Evolutionary conservation across 2,329 filamentous ascomycete genomes (phyloP).

Genomic region (Penicillium crustosum): DNA sequence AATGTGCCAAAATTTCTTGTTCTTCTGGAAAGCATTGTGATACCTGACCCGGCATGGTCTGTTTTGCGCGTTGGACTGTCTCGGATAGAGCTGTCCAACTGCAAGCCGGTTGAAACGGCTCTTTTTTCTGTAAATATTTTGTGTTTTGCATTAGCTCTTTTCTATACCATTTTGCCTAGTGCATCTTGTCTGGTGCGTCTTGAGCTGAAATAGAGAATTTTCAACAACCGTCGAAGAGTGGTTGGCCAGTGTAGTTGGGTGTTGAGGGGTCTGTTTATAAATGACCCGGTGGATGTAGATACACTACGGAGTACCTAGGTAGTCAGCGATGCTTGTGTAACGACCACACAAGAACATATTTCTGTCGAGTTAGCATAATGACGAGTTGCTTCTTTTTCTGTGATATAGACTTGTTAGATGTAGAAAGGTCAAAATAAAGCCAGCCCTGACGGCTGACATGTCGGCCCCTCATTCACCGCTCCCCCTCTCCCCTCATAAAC

Average conservation of each 20-base stretch:
- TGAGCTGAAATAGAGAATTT: constrained; percentile 5
- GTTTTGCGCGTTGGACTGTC: constrained; percentile 9
- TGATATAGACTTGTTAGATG: neutral
- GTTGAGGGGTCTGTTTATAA: neutral
- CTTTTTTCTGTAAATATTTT: constrained; percentile 22
- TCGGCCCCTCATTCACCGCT: constrained; percentile 29
- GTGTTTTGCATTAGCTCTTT: constrained; percentile 13
- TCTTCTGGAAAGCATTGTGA: constrained; percentile 25
- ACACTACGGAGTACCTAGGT: no score
- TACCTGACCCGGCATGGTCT: constrained; percentile 26
- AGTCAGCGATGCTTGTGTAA: neutral
- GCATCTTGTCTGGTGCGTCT: constrained; percentile 6
- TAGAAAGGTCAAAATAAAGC: neutral
- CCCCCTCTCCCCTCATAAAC: constrained; percentile 25
- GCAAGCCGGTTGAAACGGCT: constrained; percentile 12
- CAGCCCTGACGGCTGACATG: constrained; percentile 11
- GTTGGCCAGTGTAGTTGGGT: neutral
- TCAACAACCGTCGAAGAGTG: neutral
- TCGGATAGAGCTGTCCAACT: constrained; percentile 8
- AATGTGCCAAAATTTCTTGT: constrained; percentile 11
- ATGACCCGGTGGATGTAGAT: neutral
- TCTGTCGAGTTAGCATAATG: no score
- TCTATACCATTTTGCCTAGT: constrained; percentile 22
- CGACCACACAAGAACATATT: neutral
- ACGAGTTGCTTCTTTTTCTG: neutral